A percentile compares a stretch with the other conserved stretches of the same genome.
Conservation (phyloP, 2,329 filamentous ascomycete genomes). For the Diaporthe sp. region DNA sequence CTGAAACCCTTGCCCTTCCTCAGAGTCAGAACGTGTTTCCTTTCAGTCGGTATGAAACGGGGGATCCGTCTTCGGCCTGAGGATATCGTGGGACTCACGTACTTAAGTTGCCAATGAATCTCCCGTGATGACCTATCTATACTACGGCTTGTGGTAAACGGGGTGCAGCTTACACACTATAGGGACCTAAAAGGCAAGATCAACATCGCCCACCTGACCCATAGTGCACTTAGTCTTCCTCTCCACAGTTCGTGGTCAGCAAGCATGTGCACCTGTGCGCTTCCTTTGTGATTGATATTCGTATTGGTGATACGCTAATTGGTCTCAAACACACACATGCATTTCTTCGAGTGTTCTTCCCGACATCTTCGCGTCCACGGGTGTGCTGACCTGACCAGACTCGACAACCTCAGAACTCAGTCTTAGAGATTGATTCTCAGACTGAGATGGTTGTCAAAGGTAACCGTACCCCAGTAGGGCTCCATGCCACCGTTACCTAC, state of each 20-base stretch:
- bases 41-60: not conserved
- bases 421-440: slow-evolving; percentile 44
- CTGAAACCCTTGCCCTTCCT: not conserved
- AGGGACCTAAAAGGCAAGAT: not conserved
- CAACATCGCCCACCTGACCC: not conserved
- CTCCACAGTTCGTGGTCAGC: not conserved
- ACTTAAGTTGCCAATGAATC: not conserved
- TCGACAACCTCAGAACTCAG: not conserved
- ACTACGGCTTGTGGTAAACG: too few species aligned
- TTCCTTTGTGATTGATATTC: not conserved
- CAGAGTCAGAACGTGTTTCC: slow-evolving; percentile 13
- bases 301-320: too few species aligned
- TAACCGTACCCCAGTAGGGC: slow-evolving; percentile 45
- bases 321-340: not conserved
- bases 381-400: too few species aligned
- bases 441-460: slow-evolving; percentile 45
- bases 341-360: not conserved
- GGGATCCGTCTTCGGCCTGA: not conserved
- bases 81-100: not conserved
- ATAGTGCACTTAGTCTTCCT: not conserved
- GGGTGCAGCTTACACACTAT: too few species aligned
- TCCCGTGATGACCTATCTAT: not conserved
- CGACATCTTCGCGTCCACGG: too few species aligned
- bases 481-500: slow-evolving; percentile 57
- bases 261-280: not conserved